These are phyloP conservation scores for Talaromyces sp. DNA, from an alignment of 2,329 filamentous ascomycete genomes.

Conservation along the genomic window DNA sequence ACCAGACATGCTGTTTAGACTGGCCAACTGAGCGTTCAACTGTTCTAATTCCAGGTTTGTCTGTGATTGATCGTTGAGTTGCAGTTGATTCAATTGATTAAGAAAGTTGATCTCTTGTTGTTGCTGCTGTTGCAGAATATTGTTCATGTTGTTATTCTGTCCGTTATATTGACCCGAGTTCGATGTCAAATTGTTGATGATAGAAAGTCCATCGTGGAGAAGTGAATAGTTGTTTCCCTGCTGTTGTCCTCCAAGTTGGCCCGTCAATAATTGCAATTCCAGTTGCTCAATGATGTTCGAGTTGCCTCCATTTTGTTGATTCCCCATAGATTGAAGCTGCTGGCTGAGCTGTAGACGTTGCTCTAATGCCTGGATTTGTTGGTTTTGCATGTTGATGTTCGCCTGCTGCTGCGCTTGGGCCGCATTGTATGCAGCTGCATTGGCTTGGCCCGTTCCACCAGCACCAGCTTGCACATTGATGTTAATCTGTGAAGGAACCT, in stretches of 20 bases:
- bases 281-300: constrained; percentile 9
- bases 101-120: constrained; percentile 1
- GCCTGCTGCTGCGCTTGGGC: constrained; percentile 5
- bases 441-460: background rate
- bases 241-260: constrained; percentile 10
- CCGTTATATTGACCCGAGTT: background rate
- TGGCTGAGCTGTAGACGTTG: constrained; percentile 9
- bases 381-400: constrained; percentile 5
- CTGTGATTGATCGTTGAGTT: constrained; percentile 6
- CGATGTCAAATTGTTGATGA: constrained; percentile 9
- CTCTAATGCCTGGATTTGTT: constrained; percentile 13
- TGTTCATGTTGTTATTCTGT: constrained; percentile 1
- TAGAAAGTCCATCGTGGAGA: background rate
- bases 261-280: constrained; percentile 3
- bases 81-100: background rate
- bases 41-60: constrained; percentile 9
- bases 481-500: background rate
- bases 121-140: constrained; percentile 11
- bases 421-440: background rate
- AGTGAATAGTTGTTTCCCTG: constrained; percentile 1
- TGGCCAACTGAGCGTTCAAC: constrained; percentile 12
- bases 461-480: background rate
- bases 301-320: background rate
- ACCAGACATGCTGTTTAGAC: constrained; percentile 6
- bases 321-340: background rate